A percentile compares a stretch with the other conserved stretches of the same genome.
These are phyloP conservation scores for Cenococcum geophilum DNA, from an alignment of 495 filamentous ascomycete species.

Conservation along the genomic window DNA sequence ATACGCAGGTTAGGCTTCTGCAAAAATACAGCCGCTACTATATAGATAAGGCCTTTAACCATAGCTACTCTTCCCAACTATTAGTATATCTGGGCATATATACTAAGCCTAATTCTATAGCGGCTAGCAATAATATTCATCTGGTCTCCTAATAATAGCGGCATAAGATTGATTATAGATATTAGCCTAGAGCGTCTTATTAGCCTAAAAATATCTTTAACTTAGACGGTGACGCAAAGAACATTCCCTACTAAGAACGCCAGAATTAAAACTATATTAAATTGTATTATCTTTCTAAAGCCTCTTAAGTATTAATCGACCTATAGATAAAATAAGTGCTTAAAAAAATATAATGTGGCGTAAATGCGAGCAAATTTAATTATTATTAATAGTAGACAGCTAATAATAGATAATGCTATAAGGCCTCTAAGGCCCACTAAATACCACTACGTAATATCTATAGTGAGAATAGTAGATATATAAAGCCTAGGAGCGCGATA, in stretches of 20 bases:
- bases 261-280: no score
- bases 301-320: slow-evolving; percentile 1
- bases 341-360: slow-evolving; percentile 2
- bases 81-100: not conserved
- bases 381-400: not conserved
- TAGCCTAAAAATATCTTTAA: not conserved
- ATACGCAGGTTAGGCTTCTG: not conserved
- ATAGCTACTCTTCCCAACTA: slow-evolving; percentile 5
- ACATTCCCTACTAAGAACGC: not conserved
- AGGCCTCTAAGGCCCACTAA: not conserved
- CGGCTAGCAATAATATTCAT: no score
- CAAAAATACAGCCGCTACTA: not conserved
- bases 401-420: not conserved
- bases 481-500: not conserved
- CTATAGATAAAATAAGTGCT: slow-evolving; percentile 4
- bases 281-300: not conserved
- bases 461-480: not conserved
- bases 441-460: not conserved
- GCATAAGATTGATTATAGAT: no score
- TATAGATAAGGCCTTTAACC: not conserved
- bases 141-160: no score
- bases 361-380: not conserved
- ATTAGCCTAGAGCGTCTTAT: no score
- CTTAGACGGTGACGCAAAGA: not conserved
- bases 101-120: not conserved